Evolutionary conservation across 371 early-diverging fungal genomes (phyloP).

Genomic region (Rhizopus sp.): DNA sequence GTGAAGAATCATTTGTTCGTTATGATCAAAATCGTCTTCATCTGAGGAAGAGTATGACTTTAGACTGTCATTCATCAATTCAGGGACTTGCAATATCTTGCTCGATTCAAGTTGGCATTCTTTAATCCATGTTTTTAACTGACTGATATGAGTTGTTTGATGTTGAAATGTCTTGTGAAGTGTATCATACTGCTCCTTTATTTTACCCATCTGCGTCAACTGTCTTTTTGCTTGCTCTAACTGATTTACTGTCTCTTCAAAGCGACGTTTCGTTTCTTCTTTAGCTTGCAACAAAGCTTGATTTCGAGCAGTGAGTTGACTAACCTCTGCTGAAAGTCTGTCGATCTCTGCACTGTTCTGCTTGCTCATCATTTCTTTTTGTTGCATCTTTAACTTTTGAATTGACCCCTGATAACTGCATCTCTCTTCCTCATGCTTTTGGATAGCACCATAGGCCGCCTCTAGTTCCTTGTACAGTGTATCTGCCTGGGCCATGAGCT

Average conservation of each 20-base stretch:
- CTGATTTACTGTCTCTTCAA: slow-evolving; percentile 19
- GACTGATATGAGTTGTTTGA: slow-evolving; percentile 33
- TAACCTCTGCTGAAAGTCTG: not conserved
- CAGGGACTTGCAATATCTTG: slow-evolving; percentile 1
- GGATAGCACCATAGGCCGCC: slow-evolving; percentile 11
- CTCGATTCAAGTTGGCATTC: slow-evolving; percentile 37
- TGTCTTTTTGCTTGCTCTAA: slow-evolving; percentile 27
- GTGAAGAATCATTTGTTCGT: too few relatives aligned
- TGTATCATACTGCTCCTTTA: slow-evolving; percentile 26
- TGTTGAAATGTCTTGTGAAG: slow-evolving; percentile 34
- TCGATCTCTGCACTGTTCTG: slow-evolving; percentile 3
- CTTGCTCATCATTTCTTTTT: not conserved
- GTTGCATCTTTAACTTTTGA: slow-evolving; percentile 8
- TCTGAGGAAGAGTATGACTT: slow-evolving; percentile 3
- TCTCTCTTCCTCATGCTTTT: slow-evolving; percentile 16
- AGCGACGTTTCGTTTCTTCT: slow-evolving; percentile 17
- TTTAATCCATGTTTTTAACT: slow-evolving; percentile 36
- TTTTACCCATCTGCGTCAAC: slow-evolving; percentile 28
- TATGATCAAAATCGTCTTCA: slow-evolving; percentile 1
- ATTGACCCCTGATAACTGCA: not conserved
- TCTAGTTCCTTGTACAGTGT: slow-evolving; percentile 11
- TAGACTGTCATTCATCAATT: not conserved
- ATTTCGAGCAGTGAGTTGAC: slow-evolving; percentile 6
- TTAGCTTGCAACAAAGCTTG: slow-evolving; percentile 12
- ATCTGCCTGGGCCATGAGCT: slow-evolving; percentile 7